Conservation (phyloP, 257 asterid genomes). For the Apocynum venetum region DNA sequence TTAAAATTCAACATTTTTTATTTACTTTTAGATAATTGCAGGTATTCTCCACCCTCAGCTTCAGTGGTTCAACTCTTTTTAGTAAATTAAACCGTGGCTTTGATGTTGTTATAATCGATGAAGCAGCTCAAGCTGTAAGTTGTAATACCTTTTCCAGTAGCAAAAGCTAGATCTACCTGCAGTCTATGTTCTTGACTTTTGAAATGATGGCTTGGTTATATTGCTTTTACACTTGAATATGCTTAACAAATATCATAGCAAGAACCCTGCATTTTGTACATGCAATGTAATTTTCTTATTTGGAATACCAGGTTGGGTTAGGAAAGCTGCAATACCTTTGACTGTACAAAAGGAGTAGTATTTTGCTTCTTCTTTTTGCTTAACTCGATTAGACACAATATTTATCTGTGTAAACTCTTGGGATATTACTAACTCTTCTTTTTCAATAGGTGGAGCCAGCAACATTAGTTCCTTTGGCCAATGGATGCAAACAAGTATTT, state of each 20-base stretch:
- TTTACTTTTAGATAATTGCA: slow-evolving; percentile 38
- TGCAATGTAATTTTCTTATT: neutral
- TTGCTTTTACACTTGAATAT: neutral
- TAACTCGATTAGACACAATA: neutral
- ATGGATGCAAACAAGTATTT: slow-evolving; percentile 96
- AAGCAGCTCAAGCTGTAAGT: slow-evolving; percentile 99
- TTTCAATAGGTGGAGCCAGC: slow-evolving; percentile 87
- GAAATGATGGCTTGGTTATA: neutral
- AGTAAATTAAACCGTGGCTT: slow-evolving; percentile 82
- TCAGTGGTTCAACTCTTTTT: slow-evolving; percentile 79
- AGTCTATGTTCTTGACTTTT: neutral
- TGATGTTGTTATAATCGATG: slow-evolving; percentile 96
- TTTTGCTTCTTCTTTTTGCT: neutral
- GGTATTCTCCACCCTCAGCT: slow-evolving; percentile 98
- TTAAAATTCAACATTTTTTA: slow-evolving; percentile 13
- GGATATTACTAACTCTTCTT: slow-evolving; percentile 19
- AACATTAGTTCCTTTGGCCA: slow-evolving; percentile 82
- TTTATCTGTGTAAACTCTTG: neutral
- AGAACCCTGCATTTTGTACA: neutral
- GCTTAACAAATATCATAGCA: neutral
- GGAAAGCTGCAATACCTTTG: neutral
- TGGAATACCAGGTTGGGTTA: neutral
- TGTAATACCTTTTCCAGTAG: neutral
- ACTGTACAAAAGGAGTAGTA: neutral
- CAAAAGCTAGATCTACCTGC: neutral